Conservation (phyloP, 768 basidiomycete species). For the Infundibulicybe gibba region DNA sequence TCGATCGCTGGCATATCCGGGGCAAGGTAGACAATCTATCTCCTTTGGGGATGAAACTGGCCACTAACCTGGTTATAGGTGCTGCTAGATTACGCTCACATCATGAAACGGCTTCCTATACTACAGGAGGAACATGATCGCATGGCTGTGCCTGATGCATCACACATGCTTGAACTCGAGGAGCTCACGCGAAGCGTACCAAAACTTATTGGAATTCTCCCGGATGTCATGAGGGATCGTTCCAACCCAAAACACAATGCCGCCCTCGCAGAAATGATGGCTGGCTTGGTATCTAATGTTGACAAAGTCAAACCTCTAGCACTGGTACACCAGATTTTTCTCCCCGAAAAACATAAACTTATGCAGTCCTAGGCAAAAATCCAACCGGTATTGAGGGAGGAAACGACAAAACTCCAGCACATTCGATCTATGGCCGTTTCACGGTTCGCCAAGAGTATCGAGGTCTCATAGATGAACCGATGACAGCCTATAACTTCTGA, state of each 20-base stretch:
- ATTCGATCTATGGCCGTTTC: slow-evolving; percentile 62
- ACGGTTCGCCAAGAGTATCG: slow-evolving; percentile 60
- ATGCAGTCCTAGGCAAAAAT: slow-evolving; percentile 33
- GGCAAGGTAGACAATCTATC: slow-evolving; percentile 63
- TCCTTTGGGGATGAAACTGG: slow-evolving; percentile 4
- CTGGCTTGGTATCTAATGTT: slow-evolving; percentile 52
- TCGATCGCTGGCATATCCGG: slow-evolving; percentile 78
- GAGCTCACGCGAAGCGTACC: slow-evolving; percentile 57
- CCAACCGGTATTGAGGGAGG: slow-evolving; percentile 44
- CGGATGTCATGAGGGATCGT: slow-evolving; percentile 59
- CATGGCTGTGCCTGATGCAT: slow-evolving; percentile 39
- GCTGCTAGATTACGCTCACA: slow-evolving; percentile 69
- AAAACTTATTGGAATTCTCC: slow-evolving; percentile 62
- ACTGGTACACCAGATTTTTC: slow-evolving; percentile 36
- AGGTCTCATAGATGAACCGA: slow-evolving; percentile 8
- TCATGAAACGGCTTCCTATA: slow-evolving; percentile 57
- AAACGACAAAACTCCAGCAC: slow-evolving; percentile 57
- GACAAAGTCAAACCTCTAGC: slow-evolving; percentile 58
- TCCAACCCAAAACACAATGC: slow-evolving; percentile 63
- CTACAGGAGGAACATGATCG: slow-evolving; percentile 42
- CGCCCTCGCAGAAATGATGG: slow-evolving; percentile 71
- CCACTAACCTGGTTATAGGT: slow-evolving; percentile 33
- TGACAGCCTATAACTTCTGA: background rate
- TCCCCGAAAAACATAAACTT: slow-evolving; percentile 18
- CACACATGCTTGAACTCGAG: slow-evolving; percentile 52